These are phyloP conservation scores for Cladophialophora psammophila DNA, from an alignment of 2,329 filamentous ascomycete species.

Conservation along the genomic window DNA sequence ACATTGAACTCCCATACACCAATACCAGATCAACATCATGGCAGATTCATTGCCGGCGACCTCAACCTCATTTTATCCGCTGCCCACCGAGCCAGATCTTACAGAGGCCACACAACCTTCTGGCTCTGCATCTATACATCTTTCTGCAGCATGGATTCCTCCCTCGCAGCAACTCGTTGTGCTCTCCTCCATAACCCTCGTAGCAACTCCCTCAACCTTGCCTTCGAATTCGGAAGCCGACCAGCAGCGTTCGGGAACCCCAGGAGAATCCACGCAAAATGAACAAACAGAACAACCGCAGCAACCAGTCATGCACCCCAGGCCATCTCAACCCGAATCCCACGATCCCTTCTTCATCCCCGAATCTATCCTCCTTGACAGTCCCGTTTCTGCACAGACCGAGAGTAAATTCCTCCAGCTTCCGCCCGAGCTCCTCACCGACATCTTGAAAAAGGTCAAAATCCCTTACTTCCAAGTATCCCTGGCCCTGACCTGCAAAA, in stretches of 20 bases:
- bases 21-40: neutral
- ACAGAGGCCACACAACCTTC: neutral
- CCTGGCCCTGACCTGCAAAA: constrained; percentile 36
- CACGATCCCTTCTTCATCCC: constrained; percentile 36
- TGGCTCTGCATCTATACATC: neutral
- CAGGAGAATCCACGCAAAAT: neutral
- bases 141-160: neutral
- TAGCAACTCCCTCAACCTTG: too few species aligned
- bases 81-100: neutral
- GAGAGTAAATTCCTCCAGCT: constrained; percentile 27
- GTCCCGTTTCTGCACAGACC: constrained; percentile 13
- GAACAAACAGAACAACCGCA: neutral
- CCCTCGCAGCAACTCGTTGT: neutral
- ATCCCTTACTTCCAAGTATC: constrained; percentile 35
- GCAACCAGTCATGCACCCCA: neutral
- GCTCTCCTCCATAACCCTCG: too few species aligned
- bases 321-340: constrained; percentile 6
- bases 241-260: too few species aligned
- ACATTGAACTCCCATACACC: too few species aligned
- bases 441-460: constrained; percentile 29
- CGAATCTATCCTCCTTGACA: constrained; percentile 22
- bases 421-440: constrained; percentile 31
- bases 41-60: neutral
- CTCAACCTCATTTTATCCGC: neutral
- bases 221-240: too few species aligned